Conservation (phyloP, 2,329 filamentous ascomycete species). For the Rachicladosporium sp. region DNA sequence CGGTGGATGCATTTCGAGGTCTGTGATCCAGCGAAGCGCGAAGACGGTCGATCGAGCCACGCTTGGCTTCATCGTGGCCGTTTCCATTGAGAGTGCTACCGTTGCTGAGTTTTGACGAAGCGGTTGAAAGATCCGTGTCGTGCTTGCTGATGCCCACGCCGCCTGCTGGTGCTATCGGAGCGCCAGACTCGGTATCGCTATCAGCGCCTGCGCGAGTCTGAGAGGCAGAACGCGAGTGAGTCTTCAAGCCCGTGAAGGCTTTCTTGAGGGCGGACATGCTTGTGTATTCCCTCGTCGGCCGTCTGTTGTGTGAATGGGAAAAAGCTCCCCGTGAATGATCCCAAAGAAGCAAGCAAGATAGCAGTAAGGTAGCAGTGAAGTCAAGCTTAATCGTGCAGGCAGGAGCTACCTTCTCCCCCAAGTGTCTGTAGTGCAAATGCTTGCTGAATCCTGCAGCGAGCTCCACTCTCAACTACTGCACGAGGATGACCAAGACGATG, state of each 20-base stretch:
- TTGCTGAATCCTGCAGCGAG: no score
- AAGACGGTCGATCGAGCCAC: constrained; percentile 8
- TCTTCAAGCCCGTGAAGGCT: constrained; percentile 32
- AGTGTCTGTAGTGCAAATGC: no score
- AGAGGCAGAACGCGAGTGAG: constrained; percentile 8
- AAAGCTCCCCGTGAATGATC: no score
- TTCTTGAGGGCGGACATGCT: constrained; percentile 33
- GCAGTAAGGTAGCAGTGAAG: no score
- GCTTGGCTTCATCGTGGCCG: constrained; percentile 3
- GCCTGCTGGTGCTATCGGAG: not conserved
- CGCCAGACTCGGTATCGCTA: constrained; percentile 4
- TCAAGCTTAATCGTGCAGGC: no score
- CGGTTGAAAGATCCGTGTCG: constrained; percentile 13
- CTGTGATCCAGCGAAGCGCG: constrained; percentile 3
- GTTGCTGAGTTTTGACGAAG: constrained; percentile 14
- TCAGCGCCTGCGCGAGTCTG: constrained; percentile 1
- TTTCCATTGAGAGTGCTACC: constrained; percentile 12
- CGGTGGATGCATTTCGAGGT: not conserved
- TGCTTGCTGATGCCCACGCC: constrained; percentile 4
- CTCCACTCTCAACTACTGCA: no score
- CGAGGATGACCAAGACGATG: no score
- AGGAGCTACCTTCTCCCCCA: no score
- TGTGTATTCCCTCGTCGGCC: no score
- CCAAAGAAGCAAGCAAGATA: no score
- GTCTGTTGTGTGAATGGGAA: no score